phyloP scores from a whole-genome alignment of 305 asterid genomes.

The Solanum aculeatissimum region DNA sequence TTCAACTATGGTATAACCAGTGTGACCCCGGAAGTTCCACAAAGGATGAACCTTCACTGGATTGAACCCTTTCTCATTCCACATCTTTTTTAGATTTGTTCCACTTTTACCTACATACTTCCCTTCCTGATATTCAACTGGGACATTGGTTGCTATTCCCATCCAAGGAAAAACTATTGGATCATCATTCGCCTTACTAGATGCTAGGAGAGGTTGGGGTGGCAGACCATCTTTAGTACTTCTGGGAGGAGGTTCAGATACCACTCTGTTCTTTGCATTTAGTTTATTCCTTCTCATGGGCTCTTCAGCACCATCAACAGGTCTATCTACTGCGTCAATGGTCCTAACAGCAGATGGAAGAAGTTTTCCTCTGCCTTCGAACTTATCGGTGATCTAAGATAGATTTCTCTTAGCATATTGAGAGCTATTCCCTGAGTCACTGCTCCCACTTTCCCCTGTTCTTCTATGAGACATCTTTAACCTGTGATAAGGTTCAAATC shows the following conservation, averaged over 20 bases:
- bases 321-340: constrained; percentile 4
- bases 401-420: constrained; percentile 1
- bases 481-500: constrained; percentile 10
- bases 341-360: neutral
- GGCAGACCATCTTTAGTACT: constrained; percentile 3
- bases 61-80: constrained; percentile 49
- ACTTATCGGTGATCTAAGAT: neutral
- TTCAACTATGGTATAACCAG: constrained; percentile 62
- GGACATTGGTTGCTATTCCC: constrained; percentile 65
- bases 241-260: neutral
- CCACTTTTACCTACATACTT: constrained; percentile 51
- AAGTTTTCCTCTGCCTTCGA: neutral
- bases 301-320: constrained; percentile 1
- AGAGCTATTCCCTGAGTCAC: constrained; percentile 3
- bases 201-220: neutral
- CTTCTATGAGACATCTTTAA: constrained; percentile 41
- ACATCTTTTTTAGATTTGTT: constrained; percentile 40
- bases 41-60: constrained; percentile 53
- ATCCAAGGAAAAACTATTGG: constrained; percentile 77
- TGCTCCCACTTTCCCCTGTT: constrained; percentile 15
- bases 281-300: neutral
- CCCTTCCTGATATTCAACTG: constrained; percentile 33
- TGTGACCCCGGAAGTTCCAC: constrained; percentile 52
- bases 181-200: constrained; percentile 29
- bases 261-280: constrained; percentile 1